Evolutionary conservation across 169 alveolate species (phyloP), one percentile per base, ranked within the genome.

Genomic region (Plasmodium coatneyi): DNA sequence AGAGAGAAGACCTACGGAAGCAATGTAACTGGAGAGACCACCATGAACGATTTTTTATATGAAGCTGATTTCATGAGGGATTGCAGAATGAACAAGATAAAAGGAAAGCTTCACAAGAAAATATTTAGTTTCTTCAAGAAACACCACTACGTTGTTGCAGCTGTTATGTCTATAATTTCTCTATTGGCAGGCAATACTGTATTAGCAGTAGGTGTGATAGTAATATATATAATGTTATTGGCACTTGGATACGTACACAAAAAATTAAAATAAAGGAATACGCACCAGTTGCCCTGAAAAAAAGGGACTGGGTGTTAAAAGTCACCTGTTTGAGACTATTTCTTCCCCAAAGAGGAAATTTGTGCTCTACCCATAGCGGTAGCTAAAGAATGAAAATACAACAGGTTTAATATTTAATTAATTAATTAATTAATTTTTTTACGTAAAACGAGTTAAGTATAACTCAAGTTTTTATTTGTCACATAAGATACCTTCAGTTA

Each of bases 41-140:
- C 84, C 4, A 5, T 36, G 39, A 70, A 0, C 1, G 72, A 12
- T 79, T 16, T 19, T 25, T 43, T 39, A 79, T 79, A 79, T 79
- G 84, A 79, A 43, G 39, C 41, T 19, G 41, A 79, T n/a, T 79
- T 79, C 39, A 79, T 79, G 84, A 79, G 16, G 3, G 5, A 79
- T 6, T n/a, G 5, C 2, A 79, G 84, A 79, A 1, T 6, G 19
- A 2, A 22, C 1, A 39, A 34, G 19, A 43, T 16, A 43, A 32
- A 16, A 79, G 70, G 46, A 36, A 79, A 36, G 9, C 16, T 7
- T 6, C n/a, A 5, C 32, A n/a, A 79, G 16, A 79, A 5, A 22
- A 1, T 43, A 1, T 10, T 12, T 16, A 79, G 22, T 41, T 36
- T 36, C 9, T 19, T 79, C 25, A 79, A 79, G 56, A 79, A 79